phyloP scores from a whole-genome alignment of 1,284 basidiomycete genomes.

The Puccinia triticina region DNA sequence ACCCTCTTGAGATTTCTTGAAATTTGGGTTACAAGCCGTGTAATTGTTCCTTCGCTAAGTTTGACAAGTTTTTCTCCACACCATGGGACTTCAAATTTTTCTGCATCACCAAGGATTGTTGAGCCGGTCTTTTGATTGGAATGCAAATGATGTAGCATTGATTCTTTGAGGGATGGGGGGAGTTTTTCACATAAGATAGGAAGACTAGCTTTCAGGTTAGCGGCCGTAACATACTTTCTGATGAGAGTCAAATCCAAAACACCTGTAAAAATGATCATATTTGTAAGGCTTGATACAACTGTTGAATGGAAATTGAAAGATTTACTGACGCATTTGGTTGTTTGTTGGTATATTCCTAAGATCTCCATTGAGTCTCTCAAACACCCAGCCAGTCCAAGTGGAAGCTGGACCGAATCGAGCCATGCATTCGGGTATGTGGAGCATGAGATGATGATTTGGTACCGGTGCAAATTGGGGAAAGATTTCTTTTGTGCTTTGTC shows the following conservation, averaged over 20 bases:
- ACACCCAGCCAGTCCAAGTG: conserved; percentile 37
- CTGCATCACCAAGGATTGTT: neutral
- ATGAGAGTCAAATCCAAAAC: neutral
- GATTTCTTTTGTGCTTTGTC: neutral
- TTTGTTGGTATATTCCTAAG: conserved; percentile 38
- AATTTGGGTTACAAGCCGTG: neutral
- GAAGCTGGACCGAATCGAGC: conserved; percentile 17
- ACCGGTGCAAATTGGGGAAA: neutral
- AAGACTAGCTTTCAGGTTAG: conserved; percentile 12
- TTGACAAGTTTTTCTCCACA: neutral
- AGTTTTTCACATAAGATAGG: neutral
- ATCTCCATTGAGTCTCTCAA: conserved; percentile 28
- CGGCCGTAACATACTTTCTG: neutral
- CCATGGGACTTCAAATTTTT: neutral
- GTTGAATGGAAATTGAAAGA: neutral
- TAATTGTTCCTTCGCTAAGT: neutral
- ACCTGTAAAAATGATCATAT: neutral
- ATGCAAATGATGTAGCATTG: neutral
- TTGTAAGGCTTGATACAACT: neutral
- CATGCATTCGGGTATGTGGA: conserved; percentile 37
- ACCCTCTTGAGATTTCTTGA: neutral
- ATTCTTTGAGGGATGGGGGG: too few species aligned
- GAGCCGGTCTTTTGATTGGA: neutral
- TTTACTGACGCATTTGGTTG: conserved; percentile 38
- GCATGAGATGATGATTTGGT: conserved; percentile 30